Evolutionary conservation across 257 asterid species (phyloP).

Genomic region (Plantago ovata): DNA sequence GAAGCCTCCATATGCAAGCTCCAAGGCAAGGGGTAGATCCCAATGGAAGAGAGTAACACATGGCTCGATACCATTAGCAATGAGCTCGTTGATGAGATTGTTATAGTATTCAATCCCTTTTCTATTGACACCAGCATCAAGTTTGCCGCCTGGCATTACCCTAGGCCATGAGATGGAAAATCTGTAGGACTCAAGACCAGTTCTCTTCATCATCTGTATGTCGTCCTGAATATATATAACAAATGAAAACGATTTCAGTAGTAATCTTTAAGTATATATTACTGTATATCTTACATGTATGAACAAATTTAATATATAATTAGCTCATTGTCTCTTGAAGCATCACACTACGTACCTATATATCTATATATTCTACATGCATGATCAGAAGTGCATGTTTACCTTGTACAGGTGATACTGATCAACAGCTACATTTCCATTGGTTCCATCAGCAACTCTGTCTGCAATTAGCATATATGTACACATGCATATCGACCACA

Average conservation of each 20-base stretch:
- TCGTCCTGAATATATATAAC: conserved; percentile 14
- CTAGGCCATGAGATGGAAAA: conserved; percentile 33
- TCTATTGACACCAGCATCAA: conserved; percentile 1
- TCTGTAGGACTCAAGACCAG: conserved; percentile 21
- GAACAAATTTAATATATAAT: background rate
- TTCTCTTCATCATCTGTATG: background rate
- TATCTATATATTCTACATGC: background rate
- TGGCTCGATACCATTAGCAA: conserved; percentile 28
- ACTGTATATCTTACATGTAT: background rate
- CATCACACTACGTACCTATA: too few species aligned
- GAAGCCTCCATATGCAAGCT: conserved; percentile 38
- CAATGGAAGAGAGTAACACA: conserved; percentile 35
- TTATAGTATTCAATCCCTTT: conserved; percentile 29
- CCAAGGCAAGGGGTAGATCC: conserved; percentile 32
- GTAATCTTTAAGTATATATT: background rate
- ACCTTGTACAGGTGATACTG: conserved; percentile 3
- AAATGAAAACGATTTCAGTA: background rate
- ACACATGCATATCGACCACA: too few species aligned
- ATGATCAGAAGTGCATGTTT: background rate
- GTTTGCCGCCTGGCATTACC: conserved; percentile 29
- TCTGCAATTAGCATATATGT: background rate
- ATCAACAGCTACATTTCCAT: conserved; percentile 9
- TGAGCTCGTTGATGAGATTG: conserved; percentile 17
- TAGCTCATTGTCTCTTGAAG: too few species aligned
- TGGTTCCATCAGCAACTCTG: background rate